These are phyloP conservation scores for Besnoitia besnoiti DNA, from an alignment of 169 alveolate species.

Conservation along the genomic window DNA sequence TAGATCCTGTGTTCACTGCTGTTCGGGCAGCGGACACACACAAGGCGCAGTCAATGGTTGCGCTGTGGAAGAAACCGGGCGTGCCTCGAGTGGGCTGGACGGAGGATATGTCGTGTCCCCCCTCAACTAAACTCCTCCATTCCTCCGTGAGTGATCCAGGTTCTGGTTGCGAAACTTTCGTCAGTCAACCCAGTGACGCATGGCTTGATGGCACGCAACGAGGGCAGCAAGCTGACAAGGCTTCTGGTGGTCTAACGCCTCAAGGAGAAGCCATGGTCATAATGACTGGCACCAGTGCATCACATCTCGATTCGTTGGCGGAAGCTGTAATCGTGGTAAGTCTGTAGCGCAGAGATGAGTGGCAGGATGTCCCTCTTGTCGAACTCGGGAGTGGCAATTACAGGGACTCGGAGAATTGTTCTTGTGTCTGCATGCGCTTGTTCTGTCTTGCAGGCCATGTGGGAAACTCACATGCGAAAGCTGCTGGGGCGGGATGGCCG, in stretches of 20 bases:
- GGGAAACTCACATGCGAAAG: constrained; percentile 31
- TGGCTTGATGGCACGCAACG: neutral
- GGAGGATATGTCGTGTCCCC: too few relatives aligned
- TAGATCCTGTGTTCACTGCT: constrained; percentile 13
- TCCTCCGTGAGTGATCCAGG: neutral
- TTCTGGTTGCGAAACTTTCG: neutral
- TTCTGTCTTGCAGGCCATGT: constrained; percentile 10
- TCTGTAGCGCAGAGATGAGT: neutral
- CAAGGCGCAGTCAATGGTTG: constrained; percentile 9
- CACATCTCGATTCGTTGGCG: constrained; percentile 44
- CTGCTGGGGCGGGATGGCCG: constrained; percentile 47
- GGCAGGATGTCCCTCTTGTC: too few relatives aligned
- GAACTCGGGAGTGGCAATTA: too few relatives aligned
- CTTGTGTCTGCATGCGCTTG: neutral
- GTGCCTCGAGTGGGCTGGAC: constrained; percentile 32
- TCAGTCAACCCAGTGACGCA: neutral
- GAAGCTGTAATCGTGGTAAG: constrained; percentile 8
- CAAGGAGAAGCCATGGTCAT: constrained; percentile 51
- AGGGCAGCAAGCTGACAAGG: neutral
- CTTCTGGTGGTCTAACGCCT: constrained; percentile 82
- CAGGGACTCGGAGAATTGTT: too few relatives aligned
- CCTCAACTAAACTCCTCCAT: too few relatives aligned
- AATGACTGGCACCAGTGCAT: constrained; percentile 27
- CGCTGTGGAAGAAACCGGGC: constrained; percentile 35
- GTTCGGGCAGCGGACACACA: constrained; percentile 28